Evolutionary conservation across 73 alveolate species (phyloP).

Genomic region (Tetrahymena elliotti): DNA sequence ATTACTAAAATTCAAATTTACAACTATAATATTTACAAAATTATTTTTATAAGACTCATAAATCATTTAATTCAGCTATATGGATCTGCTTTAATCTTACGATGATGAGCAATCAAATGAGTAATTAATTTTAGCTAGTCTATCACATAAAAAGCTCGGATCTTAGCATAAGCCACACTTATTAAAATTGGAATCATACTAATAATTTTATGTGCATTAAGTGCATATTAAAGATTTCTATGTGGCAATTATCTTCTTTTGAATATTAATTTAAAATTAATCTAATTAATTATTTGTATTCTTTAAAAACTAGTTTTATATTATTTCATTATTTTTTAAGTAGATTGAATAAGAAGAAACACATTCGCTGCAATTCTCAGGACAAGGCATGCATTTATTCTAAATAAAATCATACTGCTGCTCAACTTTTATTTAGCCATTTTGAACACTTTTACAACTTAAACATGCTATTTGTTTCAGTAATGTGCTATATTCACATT

Average conservation of each 20-base stretch:
- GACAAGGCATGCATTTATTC: neutral
- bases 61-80: neutral
- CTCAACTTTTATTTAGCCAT: neutral
- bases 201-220: neutral
- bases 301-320: neutral
- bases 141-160: neutral
- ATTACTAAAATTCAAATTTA: neutral
- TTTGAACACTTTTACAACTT: neutral
- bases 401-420: neutral
- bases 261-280: neutral
- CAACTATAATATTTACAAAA: neutral
- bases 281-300: neutral
- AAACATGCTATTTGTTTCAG: neutral
- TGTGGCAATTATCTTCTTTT: neutral
- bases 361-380: neutral
- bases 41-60: neutral
- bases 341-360: neutral
- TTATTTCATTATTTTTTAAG: neutral
- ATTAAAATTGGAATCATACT: neutral
- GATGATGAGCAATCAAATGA: neutral
- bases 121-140: neutral
- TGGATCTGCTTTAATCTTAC: neutral
- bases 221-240: neutral
- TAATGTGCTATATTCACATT: neutral
- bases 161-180: neutral